These are phyloP conservation scores for Bruguiera hainesii DNA, from an alignment of 441 rosid species.

Conservation along the genomic window DNA sequence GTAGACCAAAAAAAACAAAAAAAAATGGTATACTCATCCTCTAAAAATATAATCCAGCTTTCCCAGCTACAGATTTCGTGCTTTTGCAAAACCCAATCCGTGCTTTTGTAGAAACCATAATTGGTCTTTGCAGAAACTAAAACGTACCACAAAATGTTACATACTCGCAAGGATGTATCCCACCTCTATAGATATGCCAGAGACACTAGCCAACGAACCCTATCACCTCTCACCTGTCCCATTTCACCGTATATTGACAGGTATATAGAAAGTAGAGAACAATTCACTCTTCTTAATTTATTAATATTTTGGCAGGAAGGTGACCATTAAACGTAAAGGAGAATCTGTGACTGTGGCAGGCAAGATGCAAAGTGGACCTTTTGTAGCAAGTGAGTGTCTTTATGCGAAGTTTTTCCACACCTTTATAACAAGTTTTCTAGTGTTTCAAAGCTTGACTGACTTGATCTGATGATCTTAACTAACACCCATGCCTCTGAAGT, in stretches of 20 bases:
- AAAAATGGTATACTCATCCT: too few species aligned
- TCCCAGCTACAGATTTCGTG: too few species aligned
- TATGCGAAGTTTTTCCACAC: neutral
- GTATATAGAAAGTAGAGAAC: too few species aligned
- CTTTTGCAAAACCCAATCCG: too few species aligned
- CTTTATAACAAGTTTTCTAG: neutral
- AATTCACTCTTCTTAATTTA: neutral
- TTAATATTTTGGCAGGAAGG: neutral
- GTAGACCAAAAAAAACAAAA: too few species aligned
- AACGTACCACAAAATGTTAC: too few species aligned
- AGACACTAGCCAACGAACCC: too few species aligned
- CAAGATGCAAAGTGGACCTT: neutral
- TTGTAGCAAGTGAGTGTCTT: neutral
- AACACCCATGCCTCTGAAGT: neutral
- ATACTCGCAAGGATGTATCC: too few species aligned
- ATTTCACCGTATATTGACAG: neutral
- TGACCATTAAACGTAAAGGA: neutral
- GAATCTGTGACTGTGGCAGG: neutral
- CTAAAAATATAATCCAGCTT: too few species aligned
- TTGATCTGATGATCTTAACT: neutral
- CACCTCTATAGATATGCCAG: too few species aligned
- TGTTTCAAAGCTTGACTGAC: neutral
- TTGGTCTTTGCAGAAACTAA: too few species aligned
- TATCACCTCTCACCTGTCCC: constrained; percentile 1
- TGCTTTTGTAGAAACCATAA: too few species aligned